phyloP scores from a whole-genome alignment of 2,329 filamentous ascomycete species.

The Clarireedia hainanense region DNA sequence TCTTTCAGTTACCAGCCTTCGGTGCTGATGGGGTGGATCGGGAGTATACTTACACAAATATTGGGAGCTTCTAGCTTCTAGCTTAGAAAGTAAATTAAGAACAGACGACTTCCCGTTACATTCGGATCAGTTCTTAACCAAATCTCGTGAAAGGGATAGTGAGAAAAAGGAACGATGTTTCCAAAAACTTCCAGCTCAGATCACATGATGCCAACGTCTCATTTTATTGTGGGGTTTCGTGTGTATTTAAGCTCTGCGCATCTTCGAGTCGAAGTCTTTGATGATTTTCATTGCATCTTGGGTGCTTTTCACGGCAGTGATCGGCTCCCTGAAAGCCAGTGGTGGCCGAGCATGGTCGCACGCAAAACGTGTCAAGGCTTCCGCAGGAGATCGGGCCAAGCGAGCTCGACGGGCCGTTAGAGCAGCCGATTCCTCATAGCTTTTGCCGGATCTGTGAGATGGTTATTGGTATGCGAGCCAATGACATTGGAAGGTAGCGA shows the following conservation, averaged over 20 bases:
- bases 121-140: no score
- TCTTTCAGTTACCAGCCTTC: no score
- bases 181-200: no score
- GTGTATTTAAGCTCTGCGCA: background rate
- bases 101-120: no score
- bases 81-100: no score
- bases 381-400: background rate
- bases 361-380: background rate
- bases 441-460: background rate
- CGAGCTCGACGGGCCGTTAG: background rate
- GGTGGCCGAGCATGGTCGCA: background rate
- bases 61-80: no score
- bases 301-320: background rate
- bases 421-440: background rate
- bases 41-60: no score
- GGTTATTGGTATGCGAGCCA: background rate
- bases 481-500: background rate
- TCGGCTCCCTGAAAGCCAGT: slow-evolving; percentile 2
- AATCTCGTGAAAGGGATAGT: no score
- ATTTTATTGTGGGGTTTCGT: background rate
- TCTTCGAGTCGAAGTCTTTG: slow-evolving; percentile 1
- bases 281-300: background rate
- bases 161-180: no score
- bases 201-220: no score
- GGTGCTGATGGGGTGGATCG: no score